Evolutionary conservation across 2,329 filamentous ascomycete genomes (phyloP), one percentile per base, ranked within the genome.

Genomic region (Fusarium buharicum): DNA sequence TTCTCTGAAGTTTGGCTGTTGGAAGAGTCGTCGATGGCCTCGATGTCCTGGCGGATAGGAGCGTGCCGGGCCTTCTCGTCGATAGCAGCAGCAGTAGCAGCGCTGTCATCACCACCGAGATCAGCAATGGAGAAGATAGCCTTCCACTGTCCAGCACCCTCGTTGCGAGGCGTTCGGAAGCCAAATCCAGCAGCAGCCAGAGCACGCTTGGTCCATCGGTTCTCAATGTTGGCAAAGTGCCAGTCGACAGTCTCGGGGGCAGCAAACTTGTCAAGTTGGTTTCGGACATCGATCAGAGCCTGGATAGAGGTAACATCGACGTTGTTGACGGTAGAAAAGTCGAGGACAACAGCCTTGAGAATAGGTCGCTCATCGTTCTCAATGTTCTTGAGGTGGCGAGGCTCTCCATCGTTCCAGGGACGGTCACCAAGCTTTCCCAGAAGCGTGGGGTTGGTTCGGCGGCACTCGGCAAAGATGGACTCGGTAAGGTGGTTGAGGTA

Each of bases 81-180:
- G 3, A 81, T 80, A 0, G 85, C 85, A 2, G 89, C 88, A 22
- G 72, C 72, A 12, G 66, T 66, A 9, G 74, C 69, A 1, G 90
- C 90, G 16, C 89, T 92, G 52, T 88, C 79, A 1, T 81, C 79
- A 10, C 93, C 90, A 56, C 92, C 87, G 47, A 96, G 86, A 71
- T 97, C 92, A 1, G 94, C 92, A 30, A 98, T 93, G 72, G 87
- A 92, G 83, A 97, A 98, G 67, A 98, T 93, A 18, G 92, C 91
- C 76, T 92, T 93, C 75, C 74, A 77, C 17, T 75, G 68, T 14
- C 70, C 71, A 3, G 71, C 48, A 13, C 60, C 59, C 16, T 72
- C 66, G 10, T 68, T 20, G 6, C 60, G 70, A 10, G 68, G 77
- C 6, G 74, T 75, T 11, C 72, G 73, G 68, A 72, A 76, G 9